phyloP scores from a whole-genome alignment of 495 filamentous ascomycete species.

The Collariella sp. region DNA sequence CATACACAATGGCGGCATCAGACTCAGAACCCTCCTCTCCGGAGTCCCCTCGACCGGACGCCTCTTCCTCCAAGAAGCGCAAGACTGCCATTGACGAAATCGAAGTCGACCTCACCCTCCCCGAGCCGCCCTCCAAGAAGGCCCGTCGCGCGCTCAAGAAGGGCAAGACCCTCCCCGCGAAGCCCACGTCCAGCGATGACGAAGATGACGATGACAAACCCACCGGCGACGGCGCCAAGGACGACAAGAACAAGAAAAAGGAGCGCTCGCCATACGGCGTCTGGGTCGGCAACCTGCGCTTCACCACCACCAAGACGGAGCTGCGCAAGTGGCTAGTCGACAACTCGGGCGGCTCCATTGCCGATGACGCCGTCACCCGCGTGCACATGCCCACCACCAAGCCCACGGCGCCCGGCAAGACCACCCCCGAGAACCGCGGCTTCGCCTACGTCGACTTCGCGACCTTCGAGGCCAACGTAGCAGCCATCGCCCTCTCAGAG shows the following conservation, averaged over 20 bases:
- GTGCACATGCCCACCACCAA: slow-evolving; percentile 64
- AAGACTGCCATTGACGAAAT: slow-evolving; percentile 66
- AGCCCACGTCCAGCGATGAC: slow-evolving; percentile 36
- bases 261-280: slow-evolving; percentile 73
- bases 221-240: neutral
- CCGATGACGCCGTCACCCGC: slow-evolving; percentile 64
- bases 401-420: slow-evolving; percentile 22
- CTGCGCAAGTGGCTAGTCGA: slow-evolving; percentile 69
- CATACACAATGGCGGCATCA: slow-evolving; percentile 9
- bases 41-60: neutral
- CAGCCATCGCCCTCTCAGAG: slow-evolving; percentile 73
- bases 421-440: slow-evolving; percentile 55
- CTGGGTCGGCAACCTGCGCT: slow-evolving; percentile 94
- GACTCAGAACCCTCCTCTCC: slow-evolving; percentile 5
- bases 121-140: slow-evolving; percentile 92
- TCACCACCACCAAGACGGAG: slow-evolving; percentile 61
- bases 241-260: slow-evolving; percentile 37
- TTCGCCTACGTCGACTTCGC: slow-evolving; percentile 95
- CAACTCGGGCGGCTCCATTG: slow-evolving; percentile 53
- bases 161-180: slow-evolving; percentile 45
- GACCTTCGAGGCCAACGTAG: slow-evolving; percentile 52
- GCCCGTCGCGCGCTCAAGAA: slow-evolving; percentile 74
- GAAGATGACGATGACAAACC: slow-evolving; percentile 10
- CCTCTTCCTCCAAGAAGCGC: slow-evolving; percentile 51
- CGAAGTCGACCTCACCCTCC: slow-evolving; percentile 77